phyloP scores from a whole-genome alignment of 768 basidiomycete genomes.

The Mycena sanguinolenta region DNA sequence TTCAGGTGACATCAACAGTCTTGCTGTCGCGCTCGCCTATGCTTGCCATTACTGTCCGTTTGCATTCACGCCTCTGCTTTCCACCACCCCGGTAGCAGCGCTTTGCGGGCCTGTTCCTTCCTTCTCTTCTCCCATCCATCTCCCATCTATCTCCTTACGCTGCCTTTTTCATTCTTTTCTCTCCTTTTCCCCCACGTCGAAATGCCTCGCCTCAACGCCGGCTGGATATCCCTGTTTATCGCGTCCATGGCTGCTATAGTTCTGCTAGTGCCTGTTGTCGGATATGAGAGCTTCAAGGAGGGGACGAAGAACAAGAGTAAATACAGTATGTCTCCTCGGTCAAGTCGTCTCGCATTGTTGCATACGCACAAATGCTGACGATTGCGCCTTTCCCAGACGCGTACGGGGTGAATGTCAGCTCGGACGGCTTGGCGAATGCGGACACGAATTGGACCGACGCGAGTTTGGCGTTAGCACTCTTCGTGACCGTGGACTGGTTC shows the following conservation, averaged over 20 bases:
- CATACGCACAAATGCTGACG: too few species aligned
- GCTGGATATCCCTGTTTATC: neutral
- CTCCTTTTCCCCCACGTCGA: too few species aligned
- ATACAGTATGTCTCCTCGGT: neutral
- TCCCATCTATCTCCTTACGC: too few species aligned
- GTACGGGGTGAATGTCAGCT: neutral
- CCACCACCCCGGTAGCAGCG: too few species aligned
- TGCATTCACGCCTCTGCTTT: too few species aligned
- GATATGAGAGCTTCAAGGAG: neutral
- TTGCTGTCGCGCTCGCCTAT: too few species aligned
- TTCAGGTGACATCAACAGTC: too few species aligned
- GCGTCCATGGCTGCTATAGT: neutral
- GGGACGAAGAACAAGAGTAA: neutral
- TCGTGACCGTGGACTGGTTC: slow-evolving; percentile 4
- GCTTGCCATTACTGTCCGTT: too few species aligned
- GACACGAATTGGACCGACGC: slow-evolving; percentile 8
- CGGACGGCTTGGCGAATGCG: neutral
- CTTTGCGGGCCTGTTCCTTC: too few species aligned
- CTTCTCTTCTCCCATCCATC: too few species aligned
- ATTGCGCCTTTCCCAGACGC: neutral
- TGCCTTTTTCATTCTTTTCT: too few species aligned
- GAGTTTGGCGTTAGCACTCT: neutral
- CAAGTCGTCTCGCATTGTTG: too few species aligned
- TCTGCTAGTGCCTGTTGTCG: neutral
- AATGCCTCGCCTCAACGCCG: neutral